A percentile compares a stretch with the other conserved stretches of the same genome.
phyloP scores from a whole-genome alignment of 306 rosid genomes.

The Comarum palustre region DNA sequence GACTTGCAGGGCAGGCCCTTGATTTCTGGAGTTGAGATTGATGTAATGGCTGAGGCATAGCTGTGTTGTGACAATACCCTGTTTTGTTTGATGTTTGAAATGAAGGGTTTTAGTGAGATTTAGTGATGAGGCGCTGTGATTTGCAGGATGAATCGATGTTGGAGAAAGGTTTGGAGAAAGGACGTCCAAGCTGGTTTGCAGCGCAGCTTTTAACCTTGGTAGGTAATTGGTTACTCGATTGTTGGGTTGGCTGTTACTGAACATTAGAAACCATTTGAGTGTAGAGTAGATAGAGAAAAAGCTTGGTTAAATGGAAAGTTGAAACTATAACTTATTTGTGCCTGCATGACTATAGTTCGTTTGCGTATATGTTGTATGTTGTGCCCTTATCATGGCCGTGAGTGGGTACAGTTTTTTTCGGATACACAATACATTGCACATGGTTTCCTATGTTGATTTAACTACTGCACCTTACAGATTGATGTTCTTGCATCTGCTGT shows the following conservation, averaged over 20 bases:
- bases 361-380: neutral
- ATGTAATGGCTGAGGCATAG: no score
- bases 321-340: neutral
- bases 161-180: slow-evolving; percentile 28
- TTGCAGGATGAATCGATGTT: slow-evolving; percentile 29
- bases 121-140: neutral
- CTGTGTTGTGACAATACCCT: no score
- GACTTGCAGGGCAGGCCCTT: no score
- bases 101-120: neutral
- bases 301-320: neutral
- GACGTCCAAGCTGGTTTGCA: slow-evolving; percentile 55
- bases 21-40: no score
- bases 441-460: slow-evolving; percentile 20
- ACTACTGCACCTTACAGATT: slow-evolving; percentile 41
- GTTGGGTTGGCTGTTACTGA: slow-evolving; percentile 9
- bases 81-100: neutral
- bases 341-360: slow-evolving; percentile 9
- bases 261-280: neutral
- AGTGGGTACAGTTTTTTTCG: neutral
- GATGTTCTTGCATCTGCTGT: slow-evolving; percentile 65
- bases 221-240: slow-evolving; percentile 32
- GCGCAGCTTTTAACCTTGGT: slow-evolving; percentile 65
- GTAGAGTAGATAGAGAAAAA: neutral
- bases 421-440: neutral
- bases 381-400: neutral